Conservation (phyloP, 2,329 filamentous ascomycete genomes). For the Rhynchosporium graminicola region DNA sequence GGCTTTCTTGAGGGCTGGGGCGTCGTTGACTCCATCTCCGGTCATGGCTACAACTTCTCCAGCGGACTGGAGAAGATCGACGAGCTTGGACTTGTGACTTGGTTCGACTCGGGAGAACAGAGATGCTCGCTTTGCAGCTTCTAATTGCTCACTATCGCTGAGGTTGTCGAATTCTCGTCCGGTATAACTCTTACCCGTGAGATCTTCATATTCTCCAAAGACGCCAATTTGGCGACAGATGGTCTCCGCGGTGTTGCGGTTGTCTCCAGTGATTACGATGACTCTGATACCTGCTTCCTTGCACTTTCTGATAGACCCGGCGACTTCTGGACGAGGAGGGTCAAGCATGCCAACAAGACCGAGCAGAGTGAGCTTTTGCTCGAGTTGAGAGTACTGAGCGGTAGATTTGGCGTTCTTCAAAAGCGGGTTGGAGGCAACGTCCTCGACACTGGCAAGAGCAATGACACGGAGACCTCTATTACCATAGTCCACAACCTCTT, state of each 20-base stretch:
- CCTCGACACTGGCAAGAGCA: slow-evolving; percentile 81
- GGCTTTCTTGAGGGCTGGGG: slow-evolving; percentile 94
- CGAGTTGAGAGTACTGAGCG: slow-evolving; percentile 79
- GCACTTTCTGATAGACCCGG: slow-evolving; percentile 82
- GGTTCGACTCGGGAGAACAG: slow-evolving; percentile 97
- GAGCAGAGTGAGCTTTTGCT: slow-evolving; percentile 92
- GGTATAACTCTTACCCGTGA: slow-evolving; percentile 90
- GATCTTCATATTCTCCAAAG: slow-evolving; percentile 78
- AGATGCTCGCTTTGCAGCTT: slow-evolving; percentile 81
- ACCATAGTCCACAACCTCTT: slow-evolving; percentile 86
- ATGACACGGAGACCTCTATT: slow-evolving; percentile 93
- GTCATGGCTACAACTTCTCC: slow-evolving; percentile 99
- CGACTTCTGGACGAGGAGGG: slow-evolving; percentile 90
- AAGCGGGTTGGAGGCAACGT: slow-evolving; percentile 70
- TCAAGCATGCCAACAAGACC: slow-evolving; percentile 96
- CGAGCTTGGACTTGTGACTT: slow-evolving; percentile 93
- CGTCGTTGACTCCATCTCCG: slow-evolving; percentile 97
- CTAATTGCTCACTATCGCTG: slow-evolving; percentile 74
- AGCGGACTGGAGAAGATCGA: slow-evolving; percentile 89
- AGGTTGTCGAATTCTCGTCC: slow-evolving; percentile 92
- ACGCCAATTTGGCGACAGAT: slow-evolving; percentile 98
- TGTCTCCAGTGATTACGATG: slow-evolving; percentile 97
- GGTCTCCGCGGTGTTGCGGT: slow-evolving; percentile 94
- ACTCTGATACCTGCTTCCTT: slow-evolving; percentile 92
- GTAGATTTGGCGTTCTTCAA: slow-evolving; percentile 77